phyloP scores from a whole-genome alignment of 2,329 filamentous ascomycete species.

The Trichoderma breve region DNA sequence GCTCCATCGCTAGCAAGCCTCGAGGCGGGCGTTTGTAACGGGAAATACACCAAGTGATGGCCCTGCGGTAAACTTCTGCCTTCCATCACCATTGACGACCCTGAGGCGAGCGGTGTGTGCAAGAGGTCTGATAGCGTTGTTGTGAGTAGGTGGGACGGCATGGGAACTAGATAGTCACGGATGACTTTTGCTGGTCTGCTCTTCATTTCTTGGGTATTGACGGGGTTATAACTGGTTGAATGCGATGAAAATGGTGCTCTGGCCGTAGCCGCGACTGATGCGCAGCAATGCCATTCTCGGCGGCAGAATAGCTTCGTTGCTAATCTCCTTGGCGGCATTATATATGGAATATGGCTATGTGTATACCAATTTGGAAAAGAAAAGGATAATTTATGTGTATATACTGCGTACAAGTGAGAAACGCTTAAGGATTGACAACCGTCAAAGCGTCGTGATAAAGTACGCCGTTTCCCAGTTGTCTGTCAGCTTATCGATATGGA shows the following conservation, averaged over 20 bases:
- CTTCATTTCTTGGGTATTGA: slow-evolving; percentile 27
- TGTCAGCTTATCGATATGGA: not conserved
- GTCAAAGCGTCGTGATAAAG: not conserved
- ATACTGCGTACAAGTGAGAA: not conserved
- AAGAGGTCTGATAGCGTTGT: slow-evolving; percentile 59
- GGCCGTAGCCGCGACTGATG: not conserved
- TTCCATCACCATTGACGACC: not conserved
- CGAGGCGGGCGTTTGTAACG: slow-evolving; percentile 61
- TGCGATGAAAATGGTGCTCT: not conserved
- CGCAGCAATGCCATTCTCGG: not conserved
- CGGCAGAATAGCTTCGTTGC: not conserved
- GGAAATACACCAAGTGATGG: slow-evolving; percentile 87
- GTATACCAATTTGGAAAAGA: no score
- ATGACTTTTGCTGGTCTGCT: slow-evolving; percentile 36
- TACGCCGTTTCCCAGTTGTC: not conserved
- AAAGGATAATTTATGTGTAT: not conserved
- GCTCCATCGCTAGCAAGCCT: slow-evolving; percentile 78
- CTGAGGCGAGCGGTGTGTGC: slow-evolving; percentile 21
- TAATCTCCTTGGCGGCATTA: not conserved
- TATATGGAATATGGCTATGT: no score
- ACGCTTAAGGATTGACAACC: not conserved
- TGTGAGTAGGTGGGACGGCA: slow-evolving; percentile 63
- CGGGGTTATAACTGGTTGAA: not conserved
- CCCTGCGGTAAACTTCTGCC: slow-evolving; percentile 49
- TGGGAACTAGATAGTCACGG: slow-evolving; percentile 52